Conservation (phyloP, 1,284 basidiomycete genomes). For the Papiliotrema fonsecae region DNA sequence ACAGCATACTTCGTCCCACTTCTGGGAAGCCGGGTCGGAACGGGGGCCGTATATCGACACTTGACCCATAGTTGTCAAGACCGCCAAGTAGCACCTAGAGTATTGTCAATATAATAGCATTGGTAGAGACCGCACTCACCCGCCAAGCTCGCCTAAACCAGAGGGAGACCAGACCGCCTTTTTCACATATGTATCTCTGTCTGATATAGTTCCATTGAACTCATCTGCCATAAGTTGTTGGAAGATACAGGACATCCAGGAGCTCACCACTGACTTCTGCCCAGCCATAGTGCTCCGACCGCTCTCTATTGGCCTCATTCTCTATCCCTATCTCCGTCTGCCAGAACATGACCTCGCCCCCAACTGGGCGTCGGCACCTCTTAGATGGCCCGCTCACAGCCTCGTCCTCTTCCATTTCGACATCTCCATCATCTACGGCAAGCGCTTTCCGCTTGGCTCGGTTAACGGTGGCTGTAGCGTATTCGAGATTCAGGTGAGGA, state of each 20-base stretch:
- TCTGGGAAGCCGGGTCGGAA: constrained; percentile 25
- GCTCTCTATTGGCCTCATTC: constrained; percentile 11
- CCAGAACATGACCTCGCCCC: constrained; percentile 36
- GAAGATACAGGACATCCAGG: neutral
- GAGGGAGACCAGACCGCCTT: constrained; percentile 40
- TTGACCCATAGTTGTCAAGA: constrained; percentile 23
- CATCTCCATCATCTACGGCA: neutral
- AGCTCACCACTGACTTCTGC: constrained; percentile 17
- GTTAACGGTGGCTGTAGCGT: constrained; percentile 1
- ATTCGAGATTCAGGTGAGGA: constrained; percentile 9
- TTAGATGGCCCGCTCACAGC: neutral
- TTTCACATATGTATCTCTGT: constrained; percentile 22
- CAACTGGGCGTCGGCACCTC: constrained; percentile 15
- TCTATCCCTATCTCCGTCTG: constrained; percentile 16
- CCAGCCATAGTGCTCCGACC: constrained; percentile 22
- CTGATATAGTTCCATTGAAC: constrained; percentile 15
- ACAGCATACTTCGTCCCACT: constrained; percentile 30
- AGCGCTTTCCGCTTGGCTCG: constrained; percentile 1
- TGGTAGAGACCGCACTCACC: constrained; percentile 16
- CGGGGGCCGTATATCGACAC: constrained; percentile 34
- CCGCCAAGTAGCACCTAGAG: constrained; percentile 29
- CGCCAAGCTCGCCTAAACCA: constrained; percentile 27
- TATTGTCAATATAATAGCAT: constrained; percentile 2
- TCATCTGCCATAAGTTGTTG: constrained; percentile 20
- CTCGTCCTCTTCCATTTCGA: constrained; percentile 1